Evolutionary conservation across 2,329 filamentous ascomycete species (phyloP).

Genomic region (Penicillium corylophilum): DNA sequence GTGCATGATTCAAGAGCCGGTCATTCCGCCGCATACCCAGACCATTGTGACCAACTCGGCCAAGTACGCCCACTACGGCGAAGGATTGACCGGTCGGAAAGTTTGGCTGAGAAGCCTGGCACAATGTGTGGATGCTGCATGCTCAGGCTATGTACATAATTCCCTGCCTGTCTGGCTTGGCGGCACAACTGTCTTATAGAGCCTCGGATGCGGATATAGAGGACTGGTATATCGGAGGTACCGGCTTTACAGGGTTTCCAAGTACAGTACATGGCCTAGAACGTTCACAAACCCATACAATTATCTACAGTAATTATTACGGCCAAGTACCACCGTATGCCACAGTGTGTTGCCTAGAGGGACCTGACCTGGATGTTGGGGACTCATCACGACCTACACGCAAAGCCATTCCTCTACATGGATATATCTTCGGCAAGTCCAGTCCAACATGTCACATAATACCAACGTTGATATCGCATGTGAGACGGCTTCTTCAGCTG

Average conservation of each 20-base stretch:
- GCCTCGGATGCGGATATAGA: neutral
- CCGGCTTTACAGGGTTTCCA: neutral
- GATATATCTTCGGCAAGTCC: too few relatives aligned
- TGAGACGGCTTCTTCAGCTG: constrained; percentile 50
- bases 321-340: neutral
- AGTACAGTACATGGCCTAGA: neutral
- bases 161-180: neutral
- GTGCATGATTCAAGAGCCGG: constrained; percentile 48
- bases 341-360: neutral
- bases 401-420: too few relatives aligned
- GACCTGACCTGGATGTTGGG: neutral
- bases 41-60: constrained; percentile 49
- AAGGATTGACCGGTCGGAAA: constrained; percentile 21
- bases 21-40: constrained; percentile 28
- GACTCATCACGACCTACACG: too few relatives aligned
- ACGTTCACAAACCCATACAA: neutral
- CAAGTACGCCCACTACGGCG: constrained; percentile 49
- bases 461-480: constrained; percentile 58
- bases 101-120: constrained; percentile 29
- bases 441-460: too few relatives aligned
- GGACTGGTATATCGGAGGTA: neutral
- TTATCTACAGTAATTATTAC: neutral
- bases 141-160: constrained; percentile 8
- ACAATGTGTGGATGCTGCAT: constrained; percentile 27
- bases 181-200: neutral